phyloP scores from a whole-genome alignment of 805 yeast genomes.

The Saturnispora gosingensis region DNA sequence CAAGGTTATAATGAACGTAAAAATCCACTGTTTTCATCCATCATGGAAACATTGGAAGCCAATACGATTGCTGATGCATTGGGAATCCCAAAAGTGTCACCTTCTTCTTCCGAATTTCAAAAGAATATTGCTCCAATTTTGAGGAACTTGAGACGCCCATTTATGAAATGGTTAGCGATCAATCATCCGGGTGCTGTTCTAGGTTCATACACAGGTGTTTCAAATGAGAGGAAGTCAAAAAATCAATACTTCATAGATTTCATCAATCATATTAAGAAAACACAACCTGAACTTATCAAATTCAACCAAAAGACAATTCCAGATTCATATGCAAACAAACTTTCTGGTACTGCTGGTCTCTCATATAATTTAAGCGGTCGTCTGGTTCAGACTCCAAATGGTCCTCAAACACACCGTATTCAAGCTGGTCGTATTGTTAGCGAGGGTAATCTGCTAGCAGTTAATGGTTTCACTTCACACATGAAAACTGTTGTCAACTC shows the following conservation, averaged over 20 bases:
- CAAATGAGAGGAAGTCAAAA: slow-evolving; percentile 20
- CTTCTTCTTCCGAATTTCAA: slow-evolving; percentile 16
- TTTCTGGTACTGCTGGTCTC: slow-evolving; percentile 67
- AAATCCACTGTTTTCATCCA: slow-evolving; percentile 35
- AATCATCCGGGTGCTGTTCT: slow-evolving; percentile 34
- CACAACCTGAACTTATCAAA: slow-evolving; percentile 11
- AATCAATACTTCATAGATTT: slow-evolving; percentile 21
- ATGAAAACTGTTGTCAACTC: slow-evolving; percentile 16
- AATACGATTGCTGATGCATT: slow-evolving; percentile 23
- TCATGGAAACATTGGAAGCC: slow-evolving; percentile 16
- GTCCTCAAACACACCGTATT: slow-evolving; percentile 41
- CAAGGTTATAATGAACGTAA: neutral
- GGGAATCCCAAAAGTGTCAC: slow-evolving; percentile 18
- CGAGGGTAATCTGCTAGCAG: slow-evolving; percentile 38
- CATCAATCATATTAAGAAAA: slow-evolving; percentile 31
- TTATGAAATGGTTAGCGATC: slow-evolving; percentile 44
- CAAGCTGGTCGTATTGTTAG: slow-evolving; percentile 62
- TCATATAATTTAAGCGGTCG: slow-evolving; percentile 63
- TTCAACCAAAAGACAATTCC: slow-evolving; percentile 13
- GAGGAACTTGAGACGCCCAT: slow-evolving; percentile 40
- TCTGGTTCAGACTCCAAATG: slow-evolving; percentile 61
- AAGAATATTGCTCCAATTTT: slow-evolving; percentile 30
- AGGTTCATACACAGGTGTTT: slow-evolving; percentile 25
- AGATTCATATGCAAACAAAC: slow-evolving; percentile 15
- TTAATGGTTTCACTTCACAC: slow-evolving; percentile 37